Percentiles rank a stretch among this genome's conserved stretches.
These are phyloP conservation scores for Solanum tarijense DNA, from an alignment of 257 asterid species.

Conservation along the genomic window DNA sequence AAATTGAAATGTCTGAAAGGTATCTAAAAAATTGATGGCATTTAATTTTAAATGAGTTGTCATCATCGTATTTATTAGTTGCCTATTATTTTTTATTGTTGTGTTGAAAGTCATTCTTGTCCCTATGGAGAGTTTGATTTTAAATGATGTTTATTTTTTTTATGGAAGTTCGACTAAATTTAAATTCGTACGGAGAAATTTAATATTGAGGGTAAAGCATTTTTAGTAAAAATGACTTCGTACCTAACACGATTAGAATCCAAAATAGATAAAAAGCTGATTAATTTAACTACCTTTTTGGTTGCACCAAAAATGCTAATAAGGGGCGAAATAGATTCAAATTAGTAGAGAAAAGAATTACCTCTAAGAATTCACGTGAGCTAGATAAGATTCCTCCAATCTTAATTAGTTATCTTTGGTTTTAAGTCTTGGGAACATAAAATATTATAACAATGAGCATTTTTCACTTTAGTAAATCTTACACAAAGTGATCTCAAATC, in stretches of 20 bases:
- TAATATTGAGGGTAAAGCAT: accelerated
- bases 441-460: neutral
- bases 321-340: neutral
- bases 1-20: neutral
- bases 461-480: neutral
- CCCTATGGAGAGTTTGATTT: neutral
- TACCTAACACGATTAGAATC: neutral
- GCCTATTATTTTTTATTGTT: neutral
- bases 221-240: neutral
- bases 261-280: neutral
- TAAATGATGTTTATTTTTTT: neutral
- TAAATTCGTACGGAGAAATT: accelerated
- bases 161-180: neutral
- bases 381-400: neutral
- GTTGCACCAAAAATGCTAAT: neutral
- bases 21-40: neutral
- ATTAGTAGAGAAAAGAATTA: neutral
- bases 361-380: neutral
- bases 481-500: neutral
- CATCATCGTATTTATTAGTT: neutral
- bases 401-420: neutral
- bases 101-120: neutral
- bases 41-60: conserved; percentile 1
- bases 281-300: too few species aligned
- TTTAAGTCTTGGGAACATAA: neutral